Base-by-base conservation (phyloP, 495 filamentous ascomycete genomes). In the Aspergillus avenaceus region DNA sequence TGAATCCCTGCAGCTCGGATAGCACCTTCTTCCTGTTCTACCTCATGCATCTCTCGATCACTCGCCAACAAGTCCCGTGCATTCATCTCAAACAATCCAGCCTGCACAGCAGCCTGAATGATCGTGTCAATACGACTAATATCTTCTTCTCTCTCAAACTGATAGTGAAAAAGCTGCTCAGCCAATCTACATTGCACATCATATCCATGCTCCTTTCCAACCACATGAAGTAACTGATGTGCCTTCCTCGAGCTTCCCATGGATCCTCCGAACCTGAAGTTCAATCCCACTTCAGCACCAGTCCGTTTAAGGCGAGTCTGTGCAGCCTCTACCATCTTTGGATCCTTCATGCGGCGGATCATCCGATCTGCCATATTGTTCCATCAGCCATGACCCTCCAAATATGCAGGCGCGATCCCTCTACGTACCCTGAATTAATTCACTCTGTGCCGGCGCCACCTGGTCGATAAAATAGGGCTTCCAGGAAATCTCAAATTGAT, bases 391-490 rank as follows among this genome's bases (percentile, higher is more conserved):
- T 13, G 32, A 36, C 19, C n/a, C n/a, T n/a, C 4, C 8, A 4
- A 13, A n/a, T n/a, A n/a, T n/a, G n/a, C n/a, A n/a, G n/a, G n/a
- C n/a, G n/a, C n/a, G n/a, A n/a, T n/a, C n/a, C n/a, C n/a, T n/a
- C n/a, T n/a, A n/a, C n/a, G n/a, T 38, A 58, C 59, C 56, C 3
- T 49, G 26, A 4, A 55, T 47, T 4, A 51, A 25, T n/a, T 51
- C 40, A 34, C 56, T 62, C 22, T 47, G 28, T 22, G 72, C 74
- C 13, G 81, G 77, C 0, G 81, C 70, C 36, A 71, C 70, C 0
- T 80, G 82, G 58, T 86, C 78, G 8, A 89, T 72, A 52, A 87
- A 85, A 65, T 79, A 89, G 0, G 84, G 83, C 46, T 75, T 73
- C 81, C 82, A 89, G 22, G 65, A 70, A 3, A 82, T 73, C 6